Conservation (phyloP, 371 early-diverging fungal species). For the Syncephalis fuscata region DNA sequence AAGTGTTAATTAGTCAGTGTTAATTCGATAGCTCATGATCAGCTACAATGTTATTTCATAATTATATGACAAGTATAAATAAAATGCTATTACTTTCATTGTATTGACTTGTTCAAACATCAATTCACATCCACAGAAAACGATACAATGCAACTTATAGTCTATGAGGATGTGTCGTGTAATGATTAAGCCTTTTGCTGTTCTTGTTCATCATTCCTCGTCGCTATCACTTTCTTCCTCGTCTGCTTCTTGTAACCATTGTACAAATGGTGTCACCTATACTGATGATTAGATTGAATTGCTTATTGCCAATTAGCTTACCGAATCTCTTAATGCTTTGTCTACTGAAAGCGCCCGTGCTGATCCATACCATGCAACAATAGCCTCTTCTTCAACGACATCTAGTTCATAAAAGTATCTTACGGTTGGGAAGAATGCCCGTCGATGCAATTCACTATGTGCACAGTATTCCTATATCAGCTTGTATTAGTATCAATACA, state of each 20-base stretch:
- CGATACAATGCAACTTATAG: too few relatives aligned
- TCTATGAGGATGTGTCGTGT: too few relatives aligned
- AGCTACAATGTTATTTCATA: too few relatives aligned
- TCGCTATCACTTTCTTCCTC: slow-evolving; percentile 38
- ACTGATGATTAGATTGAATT: neutral
- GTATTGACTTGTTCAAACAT: too few relatives aligned
- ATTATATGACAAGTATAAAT: too few relatives aligned
- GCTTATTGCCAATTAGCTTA: slow-evolving; percentile 8
- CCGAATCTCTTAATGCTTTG: slow-evolving; percentile 1
- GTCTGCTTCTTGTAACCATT: slow-evolving; percentile 50
- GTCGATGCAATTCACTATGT: slow-evolving; percentile 20
- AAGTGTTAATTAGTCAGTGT: too few relatives aligned
- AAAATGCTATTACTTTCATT: too few relatives aligned
- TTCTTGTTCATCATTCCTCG: slow-evolving; percentile 5
- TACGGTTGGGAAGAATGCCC: slow-evolving; percentile 41
- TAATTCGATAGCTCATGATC: too few relatives aligned
- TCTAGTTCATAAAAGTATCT: slow-evolving; percentile 63
- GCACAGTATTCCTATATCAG: slow-evolving; percentile 21
- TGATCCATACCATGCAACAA: slow-evolving; percentile 54
- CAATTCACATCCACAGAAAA: too few relatives aligned
- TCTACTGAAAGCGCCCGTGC: slow-evolving; percentile 10
- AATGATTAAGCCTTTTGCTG: too few relatives aligned
- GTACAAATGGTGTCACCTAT: slow-evolving; percentile 30
- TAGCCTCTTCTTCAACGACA: slow-evolving; percentile 67
- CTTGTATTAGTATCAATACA: neutral